Percentiles rank a stretch among this genome's conserved stretches.
Conservation (phyloP, 1,284 basidiomycete species). For the Inonotus hispidus region DNA sequence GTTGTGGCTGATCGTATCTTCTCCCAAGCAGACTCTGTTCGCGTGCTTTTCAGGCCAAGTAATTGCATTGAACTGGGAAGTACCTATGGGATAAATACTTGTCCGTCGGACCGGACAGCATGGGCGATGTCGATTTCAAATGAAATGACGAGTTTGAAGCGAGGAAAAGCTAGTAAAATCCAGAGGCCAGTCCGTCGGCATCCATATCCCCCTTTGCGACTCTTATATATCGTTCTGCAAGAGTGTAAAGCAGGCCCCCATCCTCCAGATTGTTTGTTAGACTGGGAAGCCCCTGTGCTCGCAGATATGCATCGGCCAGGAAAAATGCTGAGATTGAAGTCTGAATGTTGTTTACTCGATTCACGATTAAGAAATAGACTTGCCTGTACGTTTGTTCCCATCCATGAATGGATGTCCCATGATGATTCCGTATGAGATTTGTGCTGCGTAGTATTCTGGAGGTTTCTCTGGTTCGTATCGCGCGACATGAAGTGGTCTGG, state of each 20-base stretch:
- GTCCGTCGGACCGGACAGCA: too few species aligned
- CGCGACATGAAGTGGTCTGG: conserved; percentile 29
- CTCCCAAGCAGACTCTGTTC: too few species aligned
- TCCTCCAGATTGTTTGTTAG: conserved; percentile 8
- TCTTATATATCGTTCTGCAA: conserved; percentile 1
- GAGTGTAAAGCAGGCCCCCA: not conserved
- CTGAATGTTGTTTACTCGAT: not conserved
- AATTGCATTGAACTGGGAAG: too few species aligned
- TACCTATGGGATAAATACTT: too few species aligned
- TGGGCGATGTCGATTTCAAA: too few species aligned
- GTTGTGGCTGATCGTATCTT: too few species aligned
- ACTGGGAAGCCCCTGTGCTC: conserved; percentile 21
- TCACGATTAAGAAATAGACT: not conserved
- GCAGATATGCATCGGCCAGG: conserved; percentile 24
- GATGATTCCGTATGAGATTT: conserved; percentile 27
- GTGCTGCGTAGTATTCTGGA: conserved; percentile 25
- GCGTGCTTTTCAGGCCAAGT: too few species aligned
- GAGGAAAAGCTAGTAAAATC: not conserved
- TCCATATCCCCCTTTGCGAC: conserved; percentile 5
- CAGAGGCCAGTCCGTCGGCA: not conserved
- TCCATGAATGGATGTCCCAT: conserved; percentile 29
- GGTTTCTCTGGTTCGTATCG: conserved; percentile 29
- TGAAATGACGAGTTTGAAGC: too few species aligned
- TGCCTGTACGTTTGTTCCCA: conserved; percentile 28
- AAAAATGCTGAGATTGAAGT: conserved; percentile 21